A percentile compares a stretch with the other conserved stretches of the same genome.
Conservation (phyloP, 2,329 filamentous ascomycete genomes). For the Colletotrichum ledebouriae region DNA sequence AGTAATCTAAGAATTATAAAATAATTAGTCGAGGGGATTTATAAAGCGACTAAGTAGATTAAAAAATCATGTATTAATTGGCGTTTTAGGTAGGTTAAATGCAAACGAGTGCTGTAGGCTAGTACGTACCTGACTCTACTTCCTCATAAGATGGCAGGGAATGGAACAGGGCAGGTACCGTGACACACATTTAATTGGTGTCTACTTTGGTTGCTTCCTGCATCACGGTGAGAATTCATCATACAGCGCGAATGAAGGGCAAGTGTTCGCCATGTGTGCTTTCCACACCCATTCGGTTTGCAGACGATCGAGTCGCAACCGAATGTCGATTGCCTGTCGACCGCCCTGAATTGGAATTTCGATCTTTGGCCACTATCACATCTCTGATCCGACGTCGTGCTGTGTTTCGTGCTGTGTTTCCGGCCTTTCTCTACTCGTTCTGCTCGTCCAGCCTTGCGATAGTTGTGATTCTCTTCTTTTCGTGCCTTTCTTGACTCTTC, state of each 20-base stretch:
- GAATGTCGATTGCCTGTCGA: not conserved
- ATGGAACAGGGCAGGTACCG: not conserved
- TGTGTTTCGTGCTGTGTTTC: not conserved
- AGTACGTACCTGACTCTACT: too few species aligned
- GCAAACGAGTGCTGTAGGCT: too few species aligned
- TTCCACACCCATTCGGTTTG: not conserved
- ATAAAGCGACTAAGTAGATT: too few species aligned
- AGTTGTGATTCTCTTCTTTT: not conserved
- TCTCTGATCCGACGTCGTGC: not conserved
- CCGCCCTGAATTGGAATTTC: not conserved
- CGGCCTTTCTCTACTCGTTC: not conserved
- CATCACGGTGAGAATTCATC: not conserved
- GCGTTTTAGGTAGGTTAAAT: too few species aligned
- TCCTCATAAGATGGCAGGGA: not conserved
- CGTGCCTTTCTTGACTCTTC: not conserved
- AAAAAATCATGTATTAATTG: too few species aligned
- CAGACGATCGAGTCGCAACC: not conserved
- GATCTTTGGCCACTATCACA: not conserved
- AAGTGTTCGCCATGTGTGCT: not conserved
- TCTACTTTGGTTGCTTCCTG: not conserved
- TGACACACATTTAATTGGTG: not conserved
- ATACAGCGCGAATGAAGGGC: not conserved
- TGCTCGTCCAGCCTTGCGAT: not conserved
- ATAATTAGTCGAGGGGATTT: too few species aligned
- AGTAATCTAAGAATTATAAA: too few species aligned